A percentile compares a stretch with the other conserved stretches of the same genome.
phyloP scores from a whole-genome alignment of 83 land plant species.

The Thuja plicata region DNA sequence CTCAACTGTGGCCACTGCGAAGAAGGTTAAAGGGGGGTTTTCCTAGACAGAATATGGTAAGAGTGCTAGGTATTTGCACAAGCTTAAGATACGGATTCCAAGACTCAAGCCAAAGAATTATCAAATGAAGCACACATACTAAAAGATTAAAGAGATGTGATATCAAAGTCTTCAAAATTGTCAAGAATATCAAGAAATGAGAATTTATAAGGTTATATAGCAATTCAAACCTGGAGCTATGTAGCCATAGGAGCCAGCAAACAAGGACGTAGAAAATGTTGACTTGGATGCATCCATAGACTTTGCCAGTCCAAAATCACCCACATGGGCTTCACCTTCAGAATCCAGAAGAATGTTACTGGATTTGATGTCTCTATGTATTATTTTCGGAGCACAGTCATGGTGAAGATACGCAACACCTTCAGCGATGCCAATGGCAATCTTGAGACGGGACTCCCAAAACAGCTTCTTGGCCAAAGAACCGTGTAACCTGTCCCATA shows the following conservation, averaged over 20 bases:
- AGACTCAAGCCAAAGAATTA: not conserved
- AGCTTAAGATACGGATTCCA: not conserved
- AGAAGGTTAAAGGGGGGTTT: not conserved
- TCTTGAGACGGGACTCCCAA: conserved; percentile 76
- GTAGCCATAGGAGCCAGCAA: conserved; percentile 88
- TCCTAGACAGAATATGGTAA: not conserved
- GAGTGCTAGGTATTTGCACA: not conserved
- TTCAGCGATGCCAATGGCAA: conserved; percentile 88
- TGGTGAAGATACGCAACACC: conserved; percentile 95
- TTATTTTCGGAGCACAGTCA: conserved; percentile 86
- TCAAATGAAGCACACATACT: not conserved
- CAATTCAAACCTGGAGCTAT: conserved; percentile 76
- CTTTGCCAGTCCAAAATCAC: conserved; percentile 90
- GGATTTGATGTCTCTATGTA: conserved; percentile 94
- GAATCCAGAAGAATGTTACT: conserved; percentile 81
- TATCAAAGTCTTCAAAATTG: not conserved
- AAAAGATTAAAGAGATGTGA: not conserved
- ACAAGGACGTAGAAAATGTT: conserved; percentile 54
- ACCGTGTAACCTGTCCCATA: conserved; percentile 82
- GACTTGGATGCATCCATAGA: conserved; percentile 14
- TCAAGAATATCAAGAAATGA: not conserved
- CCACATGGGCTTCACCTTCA: conserved; percentile 82
- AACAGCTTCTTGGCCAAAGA: conserved; percentile 33
- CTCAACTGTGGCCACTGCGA: not conserved
- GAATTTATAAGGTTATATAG: not conserved